A percentile compares a stretch with the other conserved stretches of the same genome.
Conservation (phyloP, 2,329 filamentous ascomycete genomes). For the Dichotomopilus funicola region DNA sequence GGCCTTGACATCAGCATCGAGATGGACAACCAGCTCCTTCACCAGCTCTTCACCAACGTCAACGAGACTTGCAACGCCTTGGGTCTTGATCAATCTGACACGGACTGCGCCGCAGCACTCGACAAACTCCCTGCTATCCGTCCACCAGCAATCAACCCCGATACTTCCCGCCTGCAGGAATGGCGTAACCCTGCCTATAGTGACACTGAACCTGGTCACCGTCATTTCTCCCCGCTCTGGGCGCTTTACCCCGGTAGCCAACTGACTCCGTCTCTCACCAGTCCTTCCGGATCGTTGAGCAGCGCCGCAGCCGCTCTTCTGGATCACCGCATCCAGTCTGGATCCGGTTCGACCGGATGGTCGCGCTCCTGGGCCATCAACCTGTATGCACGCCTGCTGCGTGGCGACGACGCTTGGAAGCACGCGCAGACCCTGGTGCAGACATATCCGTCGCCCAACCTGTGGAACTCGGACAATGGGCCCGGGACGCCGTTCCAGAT, state of each 20-base stretch:
- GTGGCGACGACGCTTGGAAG: background rate
- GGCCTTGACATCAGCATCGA: constrained; percentile 12
- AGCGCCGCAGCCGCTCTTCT: background rate
- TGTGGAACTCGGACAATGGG: constrained; percentile 4
- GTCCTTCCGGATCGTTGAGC: background rate
- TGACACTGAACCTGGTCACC: constrained; percentile 1
- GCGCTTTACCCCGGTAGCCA: background rate
- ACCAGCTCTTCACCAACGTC: constrained; percentile 5
- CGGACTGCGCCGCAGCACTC: background rate
- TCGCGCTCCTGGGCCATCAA: constrained; percentile 1
- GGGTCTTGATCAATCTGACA: background rate
- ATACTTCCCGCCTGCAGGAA: background rate
- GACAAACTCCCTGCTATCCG: background rate
- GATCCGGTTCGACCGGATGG: background rate
- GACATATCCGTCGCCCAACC: background rate
- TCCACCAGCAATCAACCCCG: background rate
- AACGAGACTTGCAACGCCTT: background rate
- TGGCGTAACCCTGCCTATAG: background rate
- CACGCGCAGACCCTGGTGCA: background rate
- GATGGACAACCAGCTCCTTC: constrained; percentile 6
- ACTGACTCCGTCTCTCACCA: background rate
- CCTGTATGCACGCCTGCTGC: background rate
- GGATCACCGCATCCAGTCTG: background rate
- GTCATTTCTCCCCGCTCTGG: background rate
- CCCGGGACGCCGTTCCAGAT: background rate